Conservation (phyloP, 805 yeast genomes). For the Torulaspora maleeae region DNA sequence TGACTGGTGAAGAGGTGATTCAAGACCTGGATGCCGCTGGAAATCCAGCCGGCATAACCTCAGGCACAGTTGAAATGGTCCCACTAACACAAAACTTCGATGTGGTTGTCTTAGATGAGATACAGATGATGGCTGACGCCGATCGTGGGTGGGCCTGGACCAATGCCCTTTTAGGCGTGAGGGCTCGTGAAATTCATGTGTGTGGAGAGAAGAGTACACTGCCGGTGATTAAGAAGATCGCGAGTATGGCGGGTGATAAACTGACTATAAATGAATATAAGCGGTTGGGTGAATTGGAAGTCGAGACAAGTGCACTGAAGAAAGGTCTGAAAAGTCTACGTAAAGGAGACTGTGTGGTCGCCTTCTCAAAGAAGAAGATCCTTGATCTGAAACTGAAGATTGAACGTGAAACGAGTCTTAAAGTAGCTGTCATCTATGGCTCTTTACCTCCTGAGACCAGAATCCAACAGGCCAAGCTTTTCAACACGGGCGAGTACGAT, state of each 20-base stretch:
- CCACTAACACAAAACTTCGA: conserved; percentile 66
- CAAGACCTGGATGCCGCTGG: conserved; percentile 67
- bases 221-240: conserved; percentile 56
- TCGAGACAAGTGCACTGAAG: conserved; percentile 40
- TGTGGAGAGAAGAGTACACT: conserved; percentile 92
- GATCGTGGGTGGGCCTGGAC: conserved; percentile 94
- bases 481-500: conserved; percentile 75
- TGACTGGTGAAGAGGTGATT: conserved; percentile 94
- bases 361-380: conserved; percentile 73
- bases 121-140: conserved; percentile 85
- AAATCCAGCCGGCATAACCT: conserved; percentile 64
- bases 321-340: conserved; percentile 28
- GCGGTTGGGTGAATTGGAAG: conserved; percentile 66
- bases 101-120: conserved; percentile 89
- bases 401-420: conserved; percentile 55
- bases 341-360: conserved; percentile 85
- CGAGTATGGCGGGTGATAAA: conserved; percentile 71
- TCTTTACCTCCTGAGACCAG: conserved; percentile 95
- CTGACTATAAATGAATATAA: conserved; percentile 65
- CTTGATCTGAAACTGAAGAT: conserved; percentile 63
- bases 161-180: conserved; percentile 78
- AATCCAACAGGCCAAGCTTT: conserved; percentile 71
- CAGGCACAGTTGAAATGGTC: conserved; percentile 93
- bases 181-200: conserved; percentile 78
- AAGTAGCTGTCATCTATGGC: conserved; percentile 90